Percentiles rank a stretch among this genome's conserved stretches.
These are phyloP conservation scores for Aspergillus flavus DNA, from an alignment of 2,329 filamentous ascomycete species.

Conservation along the genomic window DNA sequence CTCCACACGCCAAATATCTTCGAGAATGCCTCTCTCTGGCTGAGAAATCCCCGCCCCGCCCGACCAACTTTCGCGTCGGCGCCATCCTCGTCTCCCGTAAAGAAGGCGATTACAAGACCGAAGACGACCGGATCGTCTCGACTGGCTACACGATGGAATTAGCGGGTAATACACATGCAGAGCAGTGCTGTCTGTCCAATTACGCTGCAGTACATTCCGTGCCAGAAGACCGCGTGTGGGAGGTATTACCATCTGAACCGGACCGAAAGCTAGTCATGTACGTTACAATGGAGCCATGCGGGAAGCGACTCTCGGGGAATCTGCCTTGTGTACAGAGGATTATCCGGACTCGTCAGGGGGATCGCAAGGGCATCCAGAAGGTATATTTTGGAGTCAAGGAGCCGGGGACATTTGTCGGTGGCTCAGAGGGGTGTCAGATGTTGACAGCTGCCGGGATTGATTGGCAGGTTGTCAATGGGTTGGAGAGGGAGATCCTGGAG, in stretches of 20 bases:
- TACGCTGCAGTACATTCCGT: slow-evolving; percentile 40
- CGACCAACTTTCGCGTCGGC: slow-evolving; percentile 91
- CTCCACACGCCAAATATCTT: slow-evolving; percentile 58
- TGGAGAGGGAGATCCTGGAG: slow-evolving; percentile 78
- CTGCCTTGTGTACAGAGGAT: slow-evolving; percentile 72
- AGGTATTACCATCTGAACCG: slow-evolving; percentile 45
- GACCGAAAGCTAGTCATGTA: slow-evolving; percentile 67
- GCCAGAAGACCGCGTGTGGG: slow-evolving; percentile 36
- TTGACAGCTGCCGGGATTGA: slow-evolving; percentile 73
- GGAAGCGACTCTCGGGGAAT: slow-evolving; percentile 50
- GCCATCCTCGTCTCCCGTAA: slow-evolving; percentile 70
- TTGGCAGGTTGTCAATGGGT: slow-evolving; percentile 70
- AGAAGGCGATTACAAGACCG: slow-evolving; percentile 26
- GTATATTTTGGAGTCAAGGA: slow-evolving; percentile 90
- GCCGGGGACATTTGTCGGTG: slow-evolving; percentile 84
- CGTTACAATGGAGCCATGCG: slow-evolving; percentile 76
- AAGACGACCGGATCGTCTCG: slow-evolving; percentile 61
- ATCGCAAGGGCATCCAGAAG: slow-evolving; percentile 65
- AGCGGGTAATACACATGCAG: slow-evolving; percentile 91
- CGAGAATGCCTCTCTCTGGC: slow-evolving; percentile 74
- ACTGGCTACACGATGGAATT: slow-evolving; percentile 91
- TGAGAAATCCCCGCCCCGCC: slow-evolving; percentile 76
- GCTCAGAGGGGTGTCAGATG: slow-evolving; percentile 73
- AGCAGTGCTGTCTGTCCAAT: slow-evolving; percentile 88
- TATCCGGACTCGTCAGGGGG: slow-evolving; percentile 51